These are phyloP conservation scores for Silene latifolia DNA, from an alignment of 148 eudicot species.

Conservation along the genomic window DNA sequence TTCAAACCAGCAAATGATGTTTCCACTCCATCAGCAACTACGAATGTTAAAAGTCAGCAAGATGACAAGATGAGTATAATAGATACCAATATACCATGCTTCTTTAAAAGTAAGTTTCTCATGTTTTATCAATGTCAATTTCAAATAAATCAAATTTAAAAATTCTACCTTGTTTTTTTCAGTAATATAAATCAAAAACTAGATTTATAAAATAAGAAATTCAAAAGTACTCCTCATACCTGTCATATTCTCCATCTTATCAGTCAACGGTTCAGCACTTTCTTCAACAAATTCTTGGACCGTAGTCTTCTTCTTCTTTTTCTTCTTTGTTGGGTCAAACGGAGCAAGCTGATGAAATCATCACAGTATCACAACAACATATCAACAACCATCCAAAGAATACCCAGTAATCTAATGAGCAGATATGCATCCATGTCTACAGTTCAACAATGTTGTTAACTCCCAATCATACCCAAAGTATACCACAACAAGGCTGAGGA, in stretches of 20 bases:
- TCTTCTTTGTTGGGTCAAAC: constrained; percentile 30
- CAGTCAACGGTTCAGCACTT: constrained; percentile 12
- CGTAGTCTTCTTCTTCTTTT: constrained; percentile 24
- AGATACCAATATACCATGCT: neutral
- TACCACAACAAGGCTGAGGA: neutral
- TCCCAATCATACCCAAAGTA: neutral
- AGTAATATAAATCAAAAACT: no score
- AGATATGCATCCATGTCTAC: neutral
- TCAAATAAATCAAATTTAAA: no score
- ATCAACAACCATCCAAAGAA: neutral
- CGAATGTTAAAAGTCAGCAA: neutral
- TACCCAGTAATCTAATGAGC: neutral
- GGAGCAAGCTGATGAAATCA: constrained; percentile 14
- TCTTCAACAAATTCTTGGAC: constrained; percentile 16
- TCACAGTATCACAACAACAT: neutral
- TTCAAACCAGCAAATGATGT: constrained; percentile 62
- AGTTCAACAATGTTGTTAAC: neutral
- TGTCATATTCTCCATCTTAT: constrained; percentile 18
- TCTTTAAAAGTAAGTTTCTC: no score
- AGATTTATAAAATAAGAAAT: no score
- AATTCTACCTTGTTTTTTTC: no score
- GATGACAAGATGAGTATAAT: neutral
- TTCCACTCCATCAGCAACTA: constrained; percentile 39
- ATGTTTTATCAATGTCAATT: no score
- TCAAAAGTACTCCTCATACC: constrained; percentile 7